A percentile compares a stretch with the other conserved stretches of the same genome.
phyloP scores from a whole-genome alignment of 1,284 basidiomycete genomes.

The Cryptococcus deneoformans region DNA sequence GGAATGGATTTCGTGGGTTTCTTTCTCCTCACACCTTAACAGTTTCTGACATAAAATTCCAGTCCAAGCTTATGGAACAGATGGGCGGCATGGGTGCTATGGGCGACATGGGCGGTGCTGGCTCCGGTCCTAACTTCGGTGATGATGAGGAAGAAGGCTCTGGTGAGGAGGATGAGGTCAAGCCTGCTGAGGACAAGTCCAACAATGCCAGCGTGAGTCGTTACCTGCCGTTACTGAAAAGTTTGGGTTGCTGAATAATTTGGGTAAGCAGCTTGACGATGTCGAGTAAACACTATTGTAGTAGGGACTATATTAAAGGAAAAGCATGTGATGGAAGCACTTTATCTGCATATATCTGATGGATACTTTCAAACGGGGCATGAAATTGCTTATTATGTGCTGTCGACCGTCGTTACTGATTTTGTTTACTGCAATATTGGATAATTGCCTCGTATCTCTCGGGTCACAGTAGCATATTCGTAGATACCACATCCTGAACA shows the following conservation, averaged over 20 bases:
- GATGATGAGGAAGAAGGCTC: conserved; percentile 55
- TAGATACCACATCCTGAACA: too few species aligned
- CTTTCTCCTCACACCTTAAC: too few species aligned
- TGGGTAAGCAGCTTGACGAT: conserved; percentile 29
- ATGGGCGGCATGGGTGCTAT: conserved; percentile 43
- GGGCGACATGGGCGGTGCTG: conserved; percentile 46
- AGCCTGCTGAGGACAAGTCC: conserved; percentile 45
- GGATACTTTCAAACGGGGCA: too few species aligned
- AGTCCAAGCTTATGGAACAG: conserved; percentile 48
- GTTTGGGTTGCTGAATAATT: not conserved
- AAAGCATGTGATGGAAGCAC: not conserved
- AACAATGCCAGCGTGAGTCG: conserved; percentile 26
- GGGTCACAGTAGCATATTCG: too few species aligned
- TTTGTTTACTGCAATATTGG: too few species aligned
- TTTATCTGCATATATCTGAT: too few species aligned
- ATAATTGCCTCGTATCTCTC: too few species aligned
- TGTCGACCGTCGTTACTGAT: too few species aligned
- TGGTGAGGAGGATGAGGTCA: conserved; percentile 56
- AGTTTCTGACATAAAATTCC: conserved; percentile 17
- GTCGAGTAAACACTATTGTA: conserved; percentile 24
- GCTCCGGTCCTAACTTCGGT: conserved; percentile 32
- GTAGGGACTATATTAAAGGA: conserved; percentile 6
- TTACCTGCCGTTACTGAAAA: not conserved
- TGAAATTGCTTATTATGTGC: too few species aligned
- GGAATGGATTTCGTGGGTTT: not conserved